phyloP scores from a whole-genome alignment of 2,329 filamentous ascomycete species.

The Penicillium sp. region DNA sequence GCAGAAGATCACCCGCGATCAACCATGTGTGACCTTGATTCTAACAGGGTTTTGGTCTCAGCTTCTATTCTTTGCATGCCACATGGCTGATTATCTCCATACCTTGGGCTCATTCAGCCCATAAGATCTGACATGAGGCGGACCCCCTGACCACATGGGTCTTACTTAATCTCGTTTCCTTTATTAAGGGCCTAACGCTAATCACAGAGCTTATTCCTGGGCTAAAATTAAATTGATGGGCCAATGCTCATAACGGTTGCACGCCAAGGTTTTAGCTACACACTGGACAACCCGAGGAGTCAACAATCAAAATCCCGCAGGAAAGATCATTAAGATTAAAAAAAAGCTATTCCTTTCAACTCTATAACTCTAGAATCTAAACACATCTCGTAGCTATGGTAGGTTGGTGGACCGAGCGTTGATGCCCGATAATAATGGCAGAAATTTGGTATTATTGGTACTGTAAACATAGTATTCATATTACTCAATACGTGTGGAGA shows the following conservation, averaged over 20 bases:
- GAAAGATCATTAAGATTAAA: background rate
- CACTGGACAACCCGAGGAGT: background rate
- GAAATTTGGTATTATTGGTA: background rate
- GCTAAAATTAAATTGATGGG: background rate
- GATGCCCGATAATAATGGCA: background rate
- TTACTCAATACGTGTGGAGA: constrained; percentile 1
- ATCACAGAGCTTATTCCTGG: background rate
- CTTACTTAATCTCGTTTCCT: background rate
- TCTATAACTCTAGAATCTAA: background rate
- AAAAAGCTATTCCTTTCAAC: too few species aligned
- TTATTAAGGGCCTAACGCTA: background rate
- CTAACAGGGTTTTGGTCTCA: background rate
- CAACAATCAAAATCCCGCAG: background rate
- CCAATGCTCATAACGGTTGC: background rate
- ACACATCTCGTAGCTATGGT: background rate
- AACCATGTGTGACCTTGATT: background rate
- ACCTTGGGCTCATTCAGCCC: background rate
- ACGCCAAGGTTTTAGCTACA: background rate
- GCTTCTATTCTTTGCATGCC: background rate
- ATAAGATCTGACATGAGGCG: constrained; percentile 5
- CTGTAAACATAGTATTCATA: background rate
- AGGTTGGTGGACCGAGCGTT: background rate
- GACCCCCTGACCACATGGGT: background rate
- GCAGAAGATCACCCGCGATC: constrained; percentile 16
- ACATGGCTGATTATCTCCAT: background rate